Percentiles rank a stretch among this genome's conserved stretches.
These are phyloP conservation scores for Candida michaelii DNA, from an alignment of 805 yeast species.

Conservation along the genomic window DNA sequence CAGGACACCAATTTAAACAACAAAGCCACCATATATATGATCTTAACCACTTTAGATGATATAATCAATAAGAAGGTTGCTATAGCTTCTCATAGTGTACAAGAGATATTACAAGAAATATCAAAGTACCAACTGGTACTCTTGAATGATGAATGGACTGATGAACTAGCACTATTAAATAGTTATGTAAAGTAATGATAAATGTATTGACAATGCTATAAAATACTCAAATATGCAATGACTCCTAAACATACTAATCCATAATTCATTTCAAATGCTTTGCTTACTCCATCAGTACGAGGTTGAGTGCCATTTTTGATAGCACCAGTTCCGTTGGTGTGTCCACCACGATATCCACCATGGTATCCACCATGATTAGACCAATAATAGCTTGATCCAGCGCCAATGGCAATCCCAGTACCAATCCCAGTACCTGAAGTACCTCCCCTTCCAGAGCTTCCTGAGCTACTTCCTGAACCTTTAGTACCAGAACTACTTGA, in stretches of 20 bases:
- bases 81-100: not conserved
- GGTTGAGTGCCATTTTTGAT: too few relatives aligned
- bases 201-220: too few relatives aligned
- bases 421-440: too few relatives aligned
- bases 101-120: not conserved
- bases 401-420: too few relatives aligned
- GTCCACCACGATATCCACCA: not conserved
- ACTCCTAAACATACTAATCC: not conserved
- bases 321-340: too few relatives aligned
- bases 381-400: not conserved
- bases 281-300: not conserved
- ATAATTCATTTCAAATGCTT: not conserved
- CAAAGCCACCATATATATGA: constrained; percentile 16
- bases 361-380: not conserved
- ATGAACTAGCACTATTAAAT: not conserved
- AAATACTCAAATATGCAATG: not conserved
- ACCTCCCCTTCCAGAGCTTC: too few relatives aligned
- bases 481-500: too few relatives aligned
- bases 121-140: not conserved
- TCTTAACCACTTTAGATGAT: constrained; percentile 17
- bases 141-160: constrained; percentile 3
- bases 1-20: constrained; percentile 5
- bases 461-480: too few relatives aligned
- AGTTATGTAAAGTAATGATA: not conserved
- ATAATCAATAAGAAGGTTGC: constrained; percentile 7